Percentiles rank a stretch among this genome's conserved stretches.
Conservation (phyloP, 2,329 filamentous ascomycete genomes). For the Sclerotinia subarctica region DNA sequence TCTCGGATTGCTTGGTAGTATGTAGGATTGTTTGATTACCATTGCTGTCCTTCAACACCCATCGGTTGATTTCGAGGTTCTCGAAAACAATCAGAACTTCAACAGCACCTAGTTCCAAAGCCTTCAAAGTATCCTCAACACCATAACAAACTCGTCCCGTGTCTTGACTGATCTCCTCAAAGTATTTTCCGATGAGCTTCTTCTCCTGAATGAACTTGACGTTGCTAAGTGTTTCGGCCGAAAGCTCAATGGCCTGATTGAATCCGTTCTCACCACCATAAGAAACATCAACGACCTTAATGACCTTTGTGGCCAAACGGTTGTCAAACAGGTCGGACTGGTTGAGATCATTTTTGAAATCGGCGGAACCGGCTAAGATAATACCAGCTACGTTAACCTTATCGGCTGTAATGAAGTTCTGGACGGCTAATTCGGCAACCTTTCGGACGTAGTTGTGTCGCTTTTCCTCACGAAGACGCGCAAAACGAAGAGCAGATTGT, state of each 20-base stretch:
- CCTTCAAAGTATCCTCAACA: conserved; percentile 96
- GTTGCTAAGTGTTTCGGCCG: conserved; percentile 92
- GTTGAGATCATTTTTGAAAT: conserved; percentile 99
- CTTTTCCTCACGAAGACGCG: conserved; percentile 98
- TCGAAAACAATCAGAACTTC: conserved; percentile 96
- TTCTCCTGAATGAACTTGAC: conserved; percentile 99
- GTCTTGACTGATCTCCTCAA: conserved; percentile 98
- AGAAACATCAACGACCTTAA: conserved; percentile 98
- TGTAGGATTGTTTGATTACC: conserved; percentile 74
- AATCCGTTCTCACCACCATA: conserved; percentile 99
- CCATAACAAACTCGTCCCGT: conserved; percentile 97
- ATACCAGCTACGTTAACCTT: conserved; percentile 97
- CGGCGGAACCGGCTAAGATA: conserved; percentile 92
- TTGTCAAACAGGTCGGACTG: conserved; percentile 96
- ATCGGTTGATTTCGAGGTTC: conserved; percentile 92
- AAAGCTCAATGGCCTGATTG: conserved; percentile 97
- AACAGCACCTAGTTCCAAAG: conserved; percentile 89
- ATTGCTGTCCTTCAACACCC: conserved; percentile 76
- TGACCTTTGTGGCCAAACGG: conserved; percentile 89
- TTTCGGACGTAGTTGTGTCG: conserved; percentile 99
- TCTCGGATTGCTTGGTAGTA: conserved; percentile 82
- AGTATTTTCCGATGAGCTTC: conserved; percentile 98
- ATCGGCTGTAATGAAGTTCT: conserved; percentile 98
- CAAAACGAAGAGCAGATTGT: conserved; percentile 98
- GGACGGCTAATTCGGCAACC: conserved; percentile 94